Evolutionary conservation across 2,329 filamentous ascomycete species (phyloP).

Genomic region (Alternaria atra): DNA sequence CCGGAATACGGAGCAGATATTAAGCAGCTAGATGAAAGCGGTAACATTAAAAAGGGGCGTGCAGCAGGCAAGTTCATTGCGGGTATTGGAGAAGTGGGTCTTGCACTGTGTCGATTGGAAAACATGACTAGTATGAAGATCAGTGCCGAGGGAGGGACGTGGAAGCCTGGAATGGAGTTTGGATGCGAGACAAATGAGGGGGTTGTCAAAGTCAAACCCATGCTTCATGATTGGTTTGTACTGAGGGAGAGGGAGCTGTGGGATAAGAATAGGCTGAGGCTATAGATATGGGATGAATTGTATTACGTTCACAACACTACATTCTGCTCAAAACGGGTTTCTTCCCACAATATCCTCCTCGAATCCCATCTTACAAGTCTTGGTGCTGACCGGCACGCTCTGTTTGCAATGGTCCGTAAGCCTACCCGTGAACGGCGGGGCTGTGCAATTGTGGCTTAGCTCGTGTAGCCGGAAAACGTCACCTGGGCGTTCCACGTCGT

Average conservation of each 20-base stretch:
- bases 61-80: slow-evolving; percentile 82
- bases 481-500: not conserved
- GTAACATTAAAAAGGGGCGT: slow-evolving; percentile 60
- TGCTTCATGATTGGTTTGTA: slow-evolving; percentile 80
- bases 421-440: slow-evolving; percentile 19
- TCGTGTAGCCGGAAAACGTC: slow-evolving; percentile 8
- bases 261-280: slow-evolving; percentile 36
- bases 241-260: slow-evolving; percentile 48
- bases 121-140: slow-evolving; percentile 85
- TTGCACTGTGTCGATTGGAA: slow-evolving; percentile 87
- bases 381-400: not conserved
- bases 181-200: slow-evolving; percentile 31
- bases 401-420: slow-evolving; percentile 6
- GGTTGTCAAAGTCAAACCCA: slow-evolving; percentile 61
- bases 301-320: not conserved
- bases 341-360: not conserved
- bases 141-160: slow-evolving; percentile 71
- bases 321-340: not conserved
- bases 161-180: slow-evolving; percentile 65
- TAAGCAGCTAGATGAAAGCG: slow-evolving; percentile 58
- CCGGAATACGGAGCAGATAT: slow-evolving; percentile 61
- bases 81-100: slow-evolving; percentile 83
- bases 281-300: slow-evolving; percentile 4
- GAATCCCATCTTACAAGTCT: not conserved
- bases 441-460: slow-evolving; percentile 37